Evolutionary conservation across 768 basidiomycete species (phyloP).

Genomic region (Crassisporium funariophilum): DNA sequence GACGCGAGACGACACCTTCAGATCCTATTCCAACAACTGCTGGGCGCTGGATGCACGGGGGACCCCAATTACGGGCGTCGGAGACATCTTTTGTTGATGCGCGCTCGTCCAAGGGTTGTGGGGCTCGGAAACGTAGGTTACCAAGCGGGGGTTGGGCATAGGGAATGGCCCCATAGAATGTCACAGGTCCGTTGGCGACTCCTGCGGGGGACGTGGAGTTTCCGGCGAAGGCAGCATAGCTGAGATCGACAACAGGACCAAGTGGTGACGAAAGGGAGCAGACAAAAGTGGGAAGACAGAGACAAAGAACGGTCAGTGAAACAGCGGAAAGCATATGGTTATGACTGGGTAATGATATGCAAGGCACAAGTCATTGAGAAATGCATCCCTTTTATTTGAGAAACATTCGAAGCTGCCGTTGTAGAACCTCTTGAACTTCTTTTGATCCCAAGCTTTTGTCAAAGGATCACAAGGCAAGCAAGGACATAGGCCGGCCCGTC

Average conservation of each 20-base stretch:
- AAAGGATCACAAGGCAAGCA: too few species aligned
- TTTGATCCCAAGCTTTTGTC: too few species aligned
- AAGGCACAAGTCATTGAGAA: too few species aligned
- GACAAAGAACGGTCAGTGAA: too few species aligned
- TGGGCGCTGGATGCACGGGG: constrained; percentile 48
- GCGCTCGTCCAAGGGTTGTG: constrained; percentile 41
- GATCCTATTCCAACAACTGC: constrained; percentile 46
- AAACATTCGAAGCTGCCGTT: too few species aligned
- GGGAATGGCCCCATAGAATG: constrained; percentile 45
- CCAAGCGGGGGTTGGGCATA: constrained; percentile 56
- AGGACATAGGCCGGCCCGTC: too few species aligned
- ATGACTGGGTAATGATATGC: too few species aligned
- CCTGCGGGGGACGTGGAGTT: constrained; percentile 43
- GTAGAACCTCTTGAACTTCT: too few species aligned
- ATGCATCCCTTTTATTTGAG: too few species aligned
- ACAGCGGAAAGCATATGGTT: too few species aligned
- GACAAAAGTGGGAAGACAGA: too few species aligned
- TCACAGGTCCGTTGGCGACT: constrained; percentile 30
- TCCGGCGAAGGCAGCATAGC: constrained; percentile 43
- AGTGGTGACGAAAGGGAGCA: constrained; percentile 26
- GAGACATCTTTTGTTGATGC: constrained; percentile 23
- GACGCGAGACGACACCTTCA: constrained; percentile 33
- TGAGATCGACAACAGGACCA: constrained; percentile 41
- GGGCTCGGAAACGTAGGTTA: constrained; percentile 43
- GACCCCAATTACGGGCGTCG: constrained; percentile 47